Conservation (phyloP, 306 rosid species). For the Spatholobus suberectus region DNA sequence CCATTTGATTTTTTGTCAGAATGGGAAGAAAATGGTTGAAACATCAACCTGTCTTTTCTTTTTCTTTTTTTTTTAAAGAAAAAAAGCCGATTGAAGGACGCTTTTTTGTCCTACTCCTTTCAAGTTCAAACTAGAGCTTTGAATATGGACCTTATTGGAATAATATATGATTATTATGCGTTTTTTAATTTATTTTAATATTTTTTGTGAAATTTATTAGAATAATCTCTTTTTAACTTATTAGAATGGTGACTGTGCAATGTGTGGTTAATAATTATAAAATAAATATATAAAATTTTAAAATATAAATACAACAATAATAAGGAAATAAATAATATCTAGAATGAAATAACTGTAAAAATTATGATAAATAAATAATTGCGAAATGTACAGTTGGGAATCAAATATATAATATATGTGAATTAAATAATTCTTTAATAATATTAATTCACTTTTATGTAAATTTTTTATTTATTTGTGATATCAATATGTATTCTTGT, state of each 20-base stretch:
- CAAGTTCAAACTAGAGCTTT: constrained; percentile 6
- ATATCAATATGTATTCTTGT: no score
- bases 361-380: not conserved
- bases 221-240: not conserved
- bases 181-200: not conserved
- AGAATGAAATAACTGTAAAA: not conserved
- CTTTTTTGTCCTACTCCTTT: not conserved
- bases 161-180: not conserved
- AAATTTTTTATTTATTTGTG: no score
- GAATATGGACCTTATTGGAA: not conserved
- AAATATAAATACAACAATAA: not conserved
- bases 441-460: no score
- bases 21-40: constrained; percentile 47
- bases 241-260: not conserved
- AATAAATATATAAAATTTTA: not conserved
- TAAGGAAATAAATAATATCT: not conserved
- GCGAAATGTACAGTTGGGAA: not conserved
- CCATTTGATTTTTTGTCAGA: constrained; percentile 42
- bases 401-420: not conserved
- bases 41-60: constrained; percentile 4
- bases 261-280: not conserved
- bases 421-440: not conserved
- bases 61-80: not conserved
- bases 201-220: not conserved
- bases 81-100: not conserved